Evolutionary conservation across 495 filamentous ascomycete species (phyloP).

Genomic region (Aspergillus mulundensis): DNA sequence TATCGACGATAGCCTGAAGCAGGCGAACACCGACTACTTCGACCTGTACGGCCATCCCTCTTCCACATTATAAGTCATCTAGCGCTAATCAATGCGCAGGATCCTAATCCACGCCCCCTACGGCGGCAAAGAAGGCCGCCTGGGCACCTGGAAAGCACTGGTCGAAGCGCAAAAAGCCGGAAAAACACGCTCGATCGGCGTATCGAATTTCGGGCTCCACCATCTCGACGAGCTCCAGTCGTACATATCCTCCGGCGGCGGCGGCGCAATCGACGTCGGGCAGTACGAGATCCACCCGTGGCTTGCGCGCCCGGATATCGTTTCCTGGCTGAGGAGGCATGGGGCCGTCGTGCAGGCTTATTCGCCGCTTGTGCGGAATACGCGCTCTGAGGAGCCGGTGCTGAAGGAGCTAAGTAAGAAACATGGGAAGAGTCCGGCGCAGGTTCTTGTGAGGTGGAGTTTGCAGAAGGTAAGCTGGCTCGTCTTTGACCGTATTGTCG

Average conservation of each 20-base stretch:
- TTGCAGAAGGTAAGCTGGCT: slow-evolving; percentile 64
- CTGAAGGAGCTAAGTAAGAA: slow-evolving; percentile 60
- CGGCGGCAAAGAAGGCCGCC: slow-evolving; percentile 45
- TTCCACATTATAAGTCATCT: no score
- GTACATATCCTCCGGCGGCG: slow-evolving; percentile 65
- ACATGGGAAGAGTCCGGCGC: slow-evolving; percentile 67
- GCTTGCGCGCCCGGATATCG: slow-evolving; percentile 72
- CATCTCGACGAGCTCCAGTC: slow-evolving; percentile 62
- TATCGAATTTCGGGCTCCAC: slow-evolving; percentile 53
- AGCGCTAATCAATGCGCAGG: no score
- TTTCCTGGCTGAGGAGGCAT: slow-evolving; percentile 65
- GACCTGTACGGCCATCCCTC: slow-evolving; percentile 39
- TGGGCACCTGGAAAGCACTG: slow-evolving; percentile 52
- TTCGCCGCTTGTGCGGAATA: slow-evolving; percentile 66
- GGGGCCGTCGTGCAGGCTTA: slow-evolving; percentile 77
- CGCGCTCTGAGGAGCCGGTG: slow-evolving; percentile 60
- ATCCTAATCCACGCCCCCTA: slow-evolving; percentile 36
- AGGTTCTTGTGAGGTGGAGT: slow-evolving; percentile 83
- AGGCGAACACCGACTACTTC: slow-evolving; percentile 49
- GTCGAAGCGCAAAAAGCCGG: slow-evolving; percentile 52
- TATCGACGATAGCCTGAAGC: slow-evolving; percentile 43
- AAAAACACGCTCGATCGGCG: slow-evolving; percentile 50
- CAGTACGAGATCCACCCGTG: slow-evolving; percentile 92
- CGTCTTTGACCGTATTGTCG: no score
- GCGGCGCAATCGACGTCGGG: slow-evolving; percentile 73